phyloP scores from a whole-genome alignment of 176 grass and related monocot species.

The Oryza meridionalis region DNA sequence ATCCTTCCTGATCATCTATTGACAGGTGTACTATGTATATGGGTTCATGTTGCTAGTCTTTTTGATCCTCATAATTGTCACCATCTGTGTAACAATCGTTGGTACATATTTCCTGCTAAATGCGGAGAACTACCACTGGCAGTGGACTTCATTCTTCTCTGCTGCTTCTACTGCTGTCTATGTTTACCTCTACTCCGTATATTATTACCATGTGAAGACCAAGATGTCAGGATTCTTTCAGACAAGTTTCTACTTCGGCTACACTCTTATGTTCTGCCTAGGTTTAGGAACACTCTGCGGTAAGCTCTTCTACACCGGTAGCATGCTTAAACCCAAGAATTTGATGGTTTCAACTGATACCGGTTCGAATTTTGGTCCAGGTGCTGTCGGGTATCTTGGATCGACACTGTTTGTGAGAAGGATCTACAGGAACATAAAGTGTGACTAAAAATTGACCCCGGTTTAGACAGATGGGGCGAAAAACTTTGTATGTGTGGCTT shows the following conservation, averaged over 20 bases:
- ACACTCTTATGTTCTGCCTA: constrained; percentile 95
- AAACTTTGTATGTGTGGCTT: constrained; percentile 12
- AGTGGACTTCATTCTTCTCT: constrained; percentile 98
- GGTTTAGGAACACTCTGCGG: constrained; percentile 95
- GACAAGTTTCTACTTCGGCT: constrained; percentile 97
- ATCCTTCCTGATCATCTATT: constrained; percentile 36
- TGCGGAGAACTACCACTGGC: constrained; percentile 96
- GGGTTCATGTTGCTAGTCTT: constrained; percentile 97
- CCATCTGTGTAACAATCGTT: constrained; percentile 92
- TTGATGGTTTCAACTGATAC: constrained; percentile 18
- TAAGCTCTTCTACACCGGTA: constrained; percentile 45
- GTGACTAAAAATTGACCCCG: constrained; percentile 50
- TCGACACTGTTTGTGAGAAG: constrained; percentile 74
- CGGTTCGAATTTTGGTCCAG: constrained; percentile 42
- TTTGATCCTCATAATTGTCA: constrained; percentile 90
- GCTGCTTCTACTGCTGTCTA: constrained; percentile 94
- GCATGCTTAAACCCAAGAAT: constrained; percentile 3
- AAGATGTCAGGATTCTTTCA: constrained; percentile 99
- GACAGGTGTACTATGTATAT: constrained; percentile 95
- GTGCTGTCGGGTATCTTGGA: constrained; percentile 81
- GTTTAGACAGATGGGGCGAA: constrained; percentile 8
- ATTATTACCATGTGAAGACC: constrained; percentile 95
- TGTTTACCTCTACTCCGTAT: constrained; percentile 93
- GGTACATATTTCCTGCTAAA: constrained; percentile 98
- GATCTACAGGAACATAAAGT: constrained; percentile 89